Percentiles rank a stretch among this genome's conserved stretches.
Evolutionary conservation across 2,329 filamentous ascomycete species (phyloP).

Genomic region (Myriosclerotinia scirpicola): DNA sequence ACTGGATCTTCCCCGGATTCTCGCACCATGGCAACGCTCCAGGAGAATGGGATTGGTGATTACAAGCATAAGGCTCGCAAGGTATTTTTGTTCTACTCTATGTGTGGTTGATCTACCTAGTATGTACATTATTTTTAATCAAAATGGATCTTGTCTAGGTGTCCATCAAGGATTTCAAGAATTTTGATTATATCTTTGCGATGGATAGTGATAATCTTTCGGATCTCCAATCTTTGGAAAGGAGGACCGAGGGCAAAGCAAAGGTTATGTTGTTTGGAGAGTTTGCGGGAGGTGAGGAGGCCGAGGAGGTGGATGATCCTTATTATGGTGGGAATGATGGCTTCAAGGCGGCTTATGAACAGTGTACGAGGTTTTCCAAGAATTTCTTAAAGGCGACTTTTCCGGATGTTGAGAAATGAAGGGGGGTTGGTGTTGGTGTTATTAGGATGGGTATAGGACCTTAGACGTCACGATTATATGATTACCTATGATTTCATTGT

Average conservation of each 20-base stretch:
- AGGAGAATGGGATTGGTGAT: slow-evolving; percentile 69
- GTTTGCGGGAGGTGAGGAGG: slow-evolving; percentile 53
- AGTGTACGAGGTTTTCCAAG: slow-evolving; percentile 72
- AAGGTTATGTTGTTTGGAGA: slow-evolving; percentile 83
- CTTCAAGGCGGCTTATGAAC: slow-evolving; percentile 84
- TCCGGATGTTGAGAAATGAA: slow-evolving; percentile 34
- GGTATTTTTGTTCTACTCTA: slow-evolving; percentile 46
- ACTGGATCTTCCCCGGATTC: slow-evolving; percentile 72
- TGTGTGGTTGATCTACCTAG: too few species aligned
- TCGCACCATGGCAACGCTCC: slow-evolving; percentile 78
- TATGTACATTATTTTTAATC: slow-evolving; percentile 23
- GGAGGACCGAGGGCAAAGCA: slow-evolving; percentile 56
- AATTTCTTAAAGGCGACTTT: slow-evolving; percentile 47
- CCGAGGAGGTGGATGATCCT: slow-evolving; percentile 79
- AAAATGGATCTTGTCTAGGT: slow-evolving; percentile 44
- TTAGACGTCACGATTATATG: slow-evolving; percentile 13
- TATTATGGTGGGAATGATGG: slow-evolving; percentile 87
- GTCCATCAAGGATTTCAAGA: slow-evolving; percentile 68
- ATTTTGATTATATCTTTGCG: slow-evolving; percentile 90
- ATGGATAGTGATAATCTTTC: slow-evolving; percentile 87
- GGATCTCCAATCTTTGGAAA: slow-evolving; percentile 62
- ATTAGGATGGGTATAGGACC: neutral
- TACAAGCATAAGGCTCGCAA: slow-evolving; percentile 78
- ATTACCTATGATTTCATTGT: neutral
- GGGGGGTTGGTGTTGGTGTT: neutral